phyloP scores from a whole-genome alignment of 2,329 filamentous ascomycete genomes.

The Balansia obtecta region DNA sequence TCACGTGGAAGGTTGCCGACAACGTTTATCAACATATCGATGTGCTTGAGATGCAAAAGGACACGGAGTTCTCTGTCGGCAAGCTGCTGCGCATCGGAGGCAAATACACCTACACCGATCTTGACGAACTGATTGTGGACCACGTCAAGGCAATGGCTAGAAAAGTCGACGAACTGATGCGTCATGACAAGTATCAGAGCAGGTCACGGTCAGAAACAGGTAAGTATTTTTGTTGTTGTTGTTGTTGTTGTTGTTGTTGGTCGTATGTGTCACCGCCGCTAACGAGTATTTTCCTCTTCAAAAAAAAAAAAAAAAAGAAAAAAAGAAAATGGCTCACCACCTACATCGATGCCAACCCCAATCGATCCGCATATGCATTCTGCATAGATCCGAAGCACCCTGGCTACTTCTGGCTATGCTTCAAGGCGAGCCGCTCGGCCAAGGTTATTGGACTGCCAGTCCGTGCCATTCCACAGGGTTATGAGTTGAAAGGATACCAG shows the following conservation, averaged over 20 bases:
- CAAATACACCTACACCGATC: constrained; percentile 85
- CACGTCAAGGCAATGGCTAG: constrained; percentile 96
- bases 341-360: constrained; percentile 92
- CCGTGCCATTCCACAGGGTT: constrained; percentile 85
- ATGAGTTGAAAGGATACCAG: constrained; percentile 74
- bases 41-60: constrained; percentile 91
- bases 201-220: constrained; percentile 71
- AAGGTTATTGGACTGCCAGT: constrained; percentile 70
- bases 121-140: constrained; percentile 93
- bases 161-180: constrained; percentile 94
- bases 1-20: constrained; percentile 97
- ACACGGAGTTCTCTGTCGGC: constrained; percentile 91
- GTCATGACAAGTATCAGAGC: constrained; percentile 85
- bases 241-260: not conserved
- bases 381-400: constrained; percentile 87
- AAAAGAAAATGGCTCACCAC: constrained; percentile 90
- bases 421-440: constrained; percentile 75
- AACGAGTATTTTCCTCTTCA: constrained; percentile 8
- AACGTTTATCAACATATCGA: constrained; percentile 97
- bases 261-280: not conserved
- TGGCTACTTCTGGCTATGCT: constrained; percentile 91
- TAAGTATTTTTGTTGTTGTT: no score
- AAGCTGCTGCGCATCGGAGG: constrained; percentile 73
- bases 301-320: no score
- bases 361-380: constrained; percentile 86